A percentile compares a stretch with the other conserved stretches of the same genome.
These are phyloP conservation scores for Aspergillus affinis DNA, from an alignment of 495 filamentous ascomycete species.

Conservation along the genomic window DNA sequence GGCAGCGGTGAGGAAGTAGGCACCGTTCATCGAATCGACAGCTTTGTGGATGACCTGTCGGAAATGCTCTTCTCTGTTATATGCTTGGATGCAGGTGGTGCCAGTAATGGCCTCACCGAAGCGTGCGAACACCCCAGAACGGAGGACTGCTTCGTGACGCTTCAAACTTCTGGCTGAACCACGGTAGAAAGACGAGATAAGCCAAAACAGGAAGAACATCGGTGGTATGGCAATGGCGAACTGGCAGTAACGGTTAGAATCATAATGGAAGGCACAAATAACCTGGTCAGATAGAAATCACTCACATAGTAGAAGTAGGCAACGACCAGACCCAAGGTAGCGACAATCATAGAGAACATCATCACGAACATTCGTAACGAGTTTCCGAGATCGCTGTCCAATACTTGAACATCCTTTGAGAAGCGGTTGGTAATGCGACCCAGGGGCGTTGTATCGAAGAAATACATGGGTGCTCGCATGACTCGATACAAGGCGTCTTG, in stretches of 20 bases:
- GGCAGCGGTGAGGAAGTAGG: conserved; percentile 90
- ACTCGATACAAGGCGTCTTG: conserved; percentile 76
- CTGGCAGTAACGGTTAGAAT: conserved; percentile 19
- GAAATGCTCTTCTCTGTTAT: conserved; percentile 77
- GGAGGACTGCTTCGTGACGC: conserved; percentile 84
- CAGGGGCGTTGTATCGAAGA: conserved; percentile 95
- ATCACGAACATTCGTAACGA: conserved; percentile 92
- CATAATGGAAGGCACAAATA: neutral
- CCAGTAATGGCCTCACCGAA: conserved; percentile 88
- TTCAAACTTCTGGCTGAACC: conserved; percentile 91
- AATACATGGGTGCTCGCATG: conserved; percentile 89
- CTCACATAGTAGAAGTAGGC: conserved; percentile 81
- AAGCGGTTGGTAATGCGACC: conserved; percentile 98
- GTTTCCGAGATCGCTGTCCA: conserved; percentile 92
- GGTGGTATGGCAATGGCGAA: conserved; percentile 89
- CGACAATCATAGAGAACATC: conserved; percentile 72
- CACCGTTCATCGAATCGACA: conserved; percentile 88
- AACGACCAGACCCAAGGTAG: conserved; percentile 85
- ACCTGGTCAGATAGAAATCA: neutral
- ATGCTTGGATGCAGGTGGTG: conserved; percentile 81
- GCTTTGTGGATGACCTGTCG: conserved; percentile 61
- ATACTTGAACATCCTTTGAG: conserved; percentile 89
- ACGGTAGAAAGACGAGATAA: conserved; percentile 85
- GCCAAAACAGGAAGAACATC: conserved; percentile 73
- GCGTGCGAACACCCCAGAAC: conserved; percentile 84